Evolutionary conservation across 1,139 yeast genomes (phyloP), one percentile per base, ranked within the genome.

Genomic region (Diutina catenulata): DNA sequence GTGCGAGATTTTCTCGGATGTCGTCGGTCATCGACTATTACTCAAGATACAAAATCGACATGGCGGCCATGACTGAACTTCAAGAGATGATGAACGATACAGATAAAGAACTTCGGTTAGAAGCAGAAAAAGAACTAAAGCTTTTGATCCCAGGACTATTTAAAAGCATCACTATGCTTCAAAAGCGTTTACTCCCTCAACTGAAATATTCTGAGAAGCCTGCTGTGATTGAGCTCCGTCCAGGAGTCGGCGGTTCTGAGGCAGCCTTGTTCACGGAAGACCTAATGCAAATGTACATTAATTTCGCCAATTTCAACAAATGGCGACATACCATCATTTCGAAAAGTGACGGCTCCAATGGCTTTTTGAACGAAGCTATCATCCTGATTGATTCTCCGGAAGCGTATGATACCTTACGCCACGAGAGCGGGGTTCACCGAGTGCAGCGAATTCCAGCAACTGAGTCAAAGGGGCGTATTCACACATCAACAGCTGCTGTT

Each of bases 201-300:
- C 78, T 82, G 45, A 77, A 79, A 37, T 83, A 82, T 53, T 71
- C 80, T 3, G 94, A 83, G 40, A 76, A 74, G 42, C 77, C 94
- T 1, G 80, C 95, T 38, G 65, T 91, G 11, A 49, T 91, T 15
- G 99, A 91, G 55, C 57, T 91, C 21, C 68, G 97, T 41, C 96
- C 98, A 0, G 98, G 99, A 2, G 88, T 91, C 1, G 98, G 99
- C 11, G 99, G 99, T 2, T 73, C 78, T 5, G 99, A 91, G 51
- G 97, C 98, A 0, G 76, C 80, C 53, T 68, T 91, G 6, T 91
- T 91, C 55, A 75, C 97, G 0, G 71, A 70, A 37, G 94, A 93
- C 53, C 60, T 91, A 43, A 57, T 87, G 45, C 67, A 70, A 41
- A 86, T 93, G 97, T 91, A 91, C 56, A 62, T 70, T 23, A 78